A percentile compares a stretch with the other conserved stretches of the same genome.
Evolutionary conservation across 352 stramenopile species (phyloP).

Genomic region (Phytophthora melonis): DNA sequence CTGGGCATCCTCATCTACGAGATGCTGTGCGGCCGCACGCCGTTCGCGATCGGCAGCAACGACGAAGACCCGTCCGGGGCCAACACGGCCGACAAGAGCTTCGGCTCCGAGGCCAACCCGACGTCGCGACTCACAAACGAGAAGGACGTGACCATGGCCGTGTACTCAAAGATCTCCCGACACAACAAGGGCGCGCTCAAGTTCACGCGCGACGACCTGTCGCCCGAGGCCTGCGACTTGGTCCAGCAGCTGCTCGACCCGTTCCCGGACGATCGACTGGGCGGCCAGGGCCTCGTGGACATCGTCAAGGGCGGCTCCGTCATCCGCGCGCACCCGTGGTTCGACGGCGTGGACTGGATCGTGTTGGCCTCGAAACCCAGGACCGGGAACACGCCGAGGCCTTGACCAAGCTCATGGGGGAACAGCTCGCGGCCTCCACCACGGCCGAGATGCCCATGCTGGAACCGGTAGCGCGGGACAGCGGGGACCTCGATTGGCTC

Average conservation of each 20-base stretch:
- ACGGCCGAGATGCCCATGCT: slow-evolving; percentile 64
- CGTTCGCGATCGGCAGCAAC: slow-evolving; percentile 56
- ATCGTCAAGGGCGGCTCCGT: slow-evolving; percentile 82
- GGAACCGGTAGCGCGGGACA: slow-evolving; percentile 53
- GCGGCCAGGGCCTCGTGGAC: slow-evolving; percentile 78
- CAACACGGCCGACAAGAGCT: slow-evolving; percentile 54
- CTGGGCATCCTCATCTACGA: slow-evolving; percentile 90
- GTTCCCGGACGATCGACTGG: slow-evolving; percentile 71
- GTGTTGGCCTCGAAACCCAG: slow-evolving; percentile 71
- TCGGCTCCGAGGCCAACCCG: slow-evolving; percentile 41
- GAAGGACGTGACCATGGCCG: slow-evolving; percentile 85
- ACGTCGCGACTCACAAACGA: slow-evolving; percentile 54
- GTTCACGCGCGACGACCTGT: slow-evolving; percentile 66
- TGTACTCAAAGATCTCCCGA: slow-evolving; percentile 89
- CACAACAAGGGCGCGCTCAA: slow-evolving; percentile 71
- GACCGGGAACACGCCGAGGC: slow-evolving; percentile 56
- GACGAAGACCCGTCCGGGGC: slow-evolving; percentile 4
- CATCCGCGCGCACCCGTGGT: slow-evolving; percentile 85
- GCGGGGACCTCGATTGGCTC: slow-evolving; percentile 75
- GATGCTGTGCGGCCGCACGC: slow-evolving; percentile 86
- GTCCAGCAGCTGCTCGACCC: slow-evolving; percentile 78
- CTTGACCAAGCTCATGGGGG: slow-evolving; percentile 67
- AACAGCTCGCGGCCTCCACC: slow-evolving; percentile 47
- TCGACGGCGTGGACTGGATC: slow-evolving; percentile 81
- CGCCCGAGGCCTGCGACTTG: slow-evolving; percentile 61